phyloP scores from a whole-genome alignment of 768 basidiomycete species.

The Cystobasidium tubakii region DNA sequence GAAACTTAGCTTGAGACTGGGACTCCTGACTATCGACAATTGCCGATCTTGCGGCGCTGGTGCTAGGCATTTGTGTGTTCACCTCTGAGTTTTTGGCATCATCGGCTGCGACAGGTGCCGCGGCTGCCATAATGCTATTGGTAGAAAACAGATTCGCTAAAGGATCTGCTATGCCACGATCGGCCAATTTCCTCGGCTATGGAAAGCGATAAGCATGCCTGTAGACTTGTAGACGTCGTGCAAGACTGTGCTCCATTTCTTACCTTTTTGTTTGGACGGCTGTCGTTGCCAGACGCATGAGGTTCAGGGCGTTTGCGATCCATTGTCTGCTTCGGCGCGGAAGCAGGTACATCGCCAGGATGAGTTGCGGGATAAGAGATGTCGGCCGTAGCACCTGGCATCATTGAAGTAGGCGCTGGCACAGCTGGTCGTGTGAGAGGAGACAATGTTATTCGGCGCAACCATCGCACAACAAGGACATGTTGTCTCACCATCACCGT shows the following conservation, averaged over 20 bases:
- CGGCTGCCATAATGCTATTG: no score
- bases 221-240: background rate
- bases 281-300: background rate
- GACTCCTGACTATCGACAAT: background rate
- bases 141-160: slow-evolving; percentile 1
- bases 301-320: background rate
- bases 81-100: background rate
- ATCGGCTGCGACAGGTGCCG: background rate
- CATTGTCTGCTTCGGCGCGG: background rate
- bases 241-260: background rate
- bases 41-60: background rate
- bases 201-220: background rate
- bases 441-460: no score
- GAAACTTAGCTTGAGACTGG: background rate
- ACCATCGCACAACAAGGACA: no score
- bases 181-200: slow-evolving; percentile 13
- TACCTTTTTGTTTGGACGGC: slow-evolving; percentile 13
- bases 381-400: slow-evolving; percentile 12
- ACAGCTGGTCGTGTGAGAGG: no score
- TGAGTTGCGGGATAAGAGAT: slow-evolving; percentile 9
- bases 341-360: slow-evolving; percentile 2
- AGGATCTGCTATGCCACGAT: background rate
- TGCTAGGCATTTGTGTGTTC: background rate
- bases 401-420: background rate
- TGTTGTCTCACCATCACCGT: no score